Evolutionary conservation across 192 early-diverging fungal species (phyloP), one percentile per base, ranked within the genome.

Genomic region (Funneliformis mosseae): DNA sequence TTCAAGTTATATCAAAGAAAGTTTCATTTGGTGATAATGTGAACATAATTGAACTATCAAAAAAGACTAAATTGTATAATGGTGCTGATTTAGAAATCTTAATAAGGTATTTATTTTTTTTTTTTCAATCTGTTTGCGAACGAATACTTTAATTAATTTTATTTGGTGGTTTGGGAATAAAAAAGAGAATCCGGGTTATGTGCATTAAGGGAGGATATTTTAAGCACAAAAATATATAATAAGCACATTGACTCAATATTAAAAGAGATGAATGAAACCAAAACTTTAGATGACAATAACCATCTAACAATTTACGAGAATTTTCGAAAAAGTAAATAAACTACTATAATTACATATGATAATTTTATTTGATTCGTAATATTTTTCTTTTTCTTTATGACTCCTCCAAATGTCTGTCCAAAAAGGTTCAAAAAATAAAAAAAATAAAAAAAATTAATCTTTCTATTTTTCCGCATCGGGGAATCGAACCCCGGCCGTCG

Each of bases 401-500:
- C 33, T n/a, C n/a, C n/a, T n/a, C n/a, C n/a, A n/a, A n/a, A n/a
- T n/a, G n/a, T n/a, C n/a, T n/a, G n/a, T n/a, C n/a, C n/a, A n/a
- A n/a, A n/a, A n/a, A n/a, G n/a, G n/a, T n/a, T n/a, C 33, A 33
- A 33, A 33, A 33, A 33, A 33, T 33, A 33, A 33, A 33, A 2
- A 33, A 33, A 33, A 33, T 2, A 2, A 33, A 33, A 33, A 33
- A 33, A 2, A 2, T 33, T 2, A 33, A 33, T 33, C 33, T 33
- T 33, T 3, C 0, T 4, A 18, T 18, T 75, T 77, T 88, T 93
- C 92, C 92, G 84, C 84, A 88, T 88, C 92, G 87, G 93, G 93
- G 93, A 92, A 91, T 94, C 89, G 93, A 93, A 94, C 93, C 93
- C 93, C 87, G 93, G 90, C 89, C 93, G 85, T 85, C 88, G 86